A percentile compares a stretch with the other conserved stretches of the same genome.
phyloP scores from a whole-genome alignment of 2,329 filamentous ascomycete species.

The Hirsutella minnesotensis region DNA sequence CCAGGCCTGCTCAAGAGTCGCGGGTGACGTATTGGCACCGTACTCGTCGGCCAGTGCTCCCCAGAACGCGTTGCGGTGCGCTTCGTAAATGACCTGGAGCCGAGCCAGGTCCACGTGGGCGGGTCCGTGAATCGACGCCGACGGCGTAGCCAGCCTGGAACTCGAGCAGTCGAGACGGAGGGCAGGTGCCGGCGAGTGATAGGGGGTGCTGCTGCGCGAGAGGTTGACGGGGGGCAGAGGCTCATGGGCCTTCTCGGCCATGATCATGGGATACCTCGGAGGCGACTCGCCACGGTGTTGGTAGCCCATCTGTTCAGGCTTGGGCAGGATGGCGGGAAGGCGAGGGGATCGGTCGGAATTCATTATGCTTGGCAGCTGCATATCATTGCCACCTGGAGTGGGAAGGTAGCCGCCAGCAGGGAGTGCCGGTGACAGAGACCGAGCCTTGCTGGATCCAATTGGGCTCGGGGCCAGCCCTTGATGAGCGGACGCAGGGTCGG shows the following conservation, averaged over 20 bases:
- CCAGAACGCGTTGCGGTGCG: conserved; percentile 64
- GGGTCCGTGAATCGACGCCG: conserved; percentile 18
- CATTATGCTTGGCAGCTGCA: conserved; percentile 44
- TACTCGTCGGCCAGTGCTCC: conserved; percentile 60
- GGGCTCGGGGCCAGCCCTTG: conserved; percentile 36
- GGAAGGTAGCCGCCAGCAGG: conserved; percentile 32
- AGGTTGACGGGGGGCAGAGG: conserved; percentile 29
- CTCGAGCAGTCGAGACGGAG: conserved; percentile 51
- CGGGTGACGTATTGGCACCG: conserved; percentile 48
- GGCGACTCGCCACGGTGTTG: conserved; percentile 23
- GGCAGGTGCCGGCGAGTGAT: conserved; percentile 27
- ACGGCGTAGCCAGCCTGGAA: conserved; percentile 27
- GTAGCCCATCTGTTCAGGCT: conserved; percentile 43
- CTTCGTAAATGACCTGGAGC: conserved; percentile 57
- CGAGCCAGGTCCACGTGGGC: conserved; percentile 50
- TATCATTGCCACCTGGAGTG: conserved; percentile 30
- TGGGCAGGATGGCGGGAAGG: conserved; percentile 53
- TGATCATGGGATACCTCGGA: conserved; percentile 27
- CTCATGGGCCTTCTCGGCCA: conserved; percentile 20
- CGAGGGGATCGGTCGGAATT: conserved; percentile 30
- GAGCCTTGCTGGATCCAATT: conserved; percentile 34
- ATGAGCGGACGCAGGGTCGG: conserved; percentile 38
- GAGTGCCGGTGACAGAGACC: conserved; percentile 35
- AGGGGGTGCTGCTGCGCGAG: conserved; percentile 15
- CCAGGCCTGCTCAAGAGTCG: conserved; percentile 61